Conservation (phyloP, 2,329 filamentous ascomycete genomes). For the Pseudocercospora crystallina region DNA sequence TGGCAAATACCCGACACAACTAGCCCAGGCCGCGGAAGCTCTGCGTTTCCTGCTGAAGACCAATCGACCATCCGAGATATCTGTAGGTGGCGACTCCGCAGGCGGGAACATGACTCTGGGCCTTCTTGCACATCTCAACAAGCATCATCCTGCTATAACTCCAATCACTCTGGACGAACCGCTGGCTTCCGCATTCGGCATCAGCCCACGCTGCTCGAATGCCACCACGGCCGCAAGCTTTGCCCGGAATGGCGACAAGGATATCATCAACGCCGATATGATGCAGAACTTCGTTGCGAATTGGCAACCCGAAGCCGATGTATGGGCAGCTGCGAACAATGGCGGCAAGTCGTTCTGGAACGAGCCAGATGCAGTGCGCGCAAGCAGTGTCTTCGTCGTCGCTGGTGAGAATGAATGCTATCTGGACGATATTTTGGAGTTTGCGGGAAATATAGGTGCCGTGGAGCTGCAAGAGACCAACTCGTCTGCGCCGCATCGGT, state of each 20-base stretch:
- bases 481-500: too few relatives aligned
- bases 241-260: constrained; percentile 50
- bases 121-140: constrained; percentile 53
- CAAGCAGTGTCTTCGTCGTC: too few relatives aligned
- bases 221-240: constrained; percentile 46
- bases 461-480: constrained; percentile 11
- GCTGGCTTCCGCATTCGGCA: constrained; percentile 53
- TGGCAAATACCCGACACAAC: not conserved
- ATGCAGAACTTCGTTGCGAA: too few relatives aligned
- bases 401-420: too few relatives aligned
- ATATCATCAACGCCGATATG: constrained; percentile 42
- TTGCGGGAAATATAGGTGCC: constrained; percentile 9
- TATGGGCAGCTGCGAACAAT: too few relatives aligned
- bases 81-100: not conserved
- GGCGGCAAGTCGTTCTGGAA: too few relatives aligned
- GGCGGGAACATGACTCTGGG: constrained; percentile 40
- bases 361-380: too few relatives aligned
- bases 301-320: too few relatives aligned
- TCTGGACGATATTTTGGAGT: too few relatives aligned
- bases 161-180: constrained; percentile 42
- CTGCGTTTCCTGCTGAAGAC: not conserved
- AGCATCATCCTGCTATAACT: constrained; percentile 54
- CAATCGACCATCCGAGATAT: not conserved
- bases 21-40: not conserved
- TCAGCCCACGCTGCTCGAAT: constrained; percentile 60